Evolutionary conservation across 192 early-diverging fungal species (phyloP), one percentile per base, ranked within the genome.

Genomic region (Coemansia sp.): DNA sequence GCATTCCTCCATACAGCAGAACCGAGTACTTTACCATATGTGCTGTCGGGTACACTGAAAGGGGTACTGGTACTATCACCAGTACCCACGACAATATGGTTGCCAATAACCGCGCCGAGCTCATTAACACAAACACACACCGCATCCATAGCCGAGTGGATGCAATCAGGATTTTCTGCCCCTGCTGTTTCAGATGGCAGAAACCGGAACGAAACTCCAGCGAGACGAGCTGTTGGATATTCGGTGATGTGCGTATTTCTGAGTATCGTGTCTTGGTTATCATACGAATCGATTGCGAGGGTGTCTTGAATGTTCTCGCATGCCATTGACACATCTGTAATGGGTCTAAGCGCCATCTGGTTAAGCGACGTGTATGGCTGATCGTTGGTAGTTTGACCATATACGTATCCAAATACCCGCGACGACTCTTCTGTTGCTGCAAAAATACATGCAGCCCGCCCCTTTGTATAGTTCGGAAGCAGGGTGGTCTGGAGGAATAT

Each of bases 221-320:
- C 32, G 16, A 75, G 68, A 5, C 54, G 62, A 2, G 62, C 54
- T 7, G 62, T 66, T 14, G 68, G 58, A 32, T 62, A 65, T 21
- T 49, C 47, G 21, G 63, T 22, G 19, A 68, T 34, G 31, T 65
- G 61, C 25, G 67, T 58, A 57, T 55, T 22, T 5, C 62, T 58
- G 16, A 54, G 12, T 23, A 63, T 60, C 49, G 62, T 58, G 55
- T 69, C 68, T 41, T 61, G 48, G 21, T 56, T 51, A 9, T 62
- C 67, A 27, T 70, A 51, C 22, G 64, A 30, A 27, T 79, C 76
- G 12, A 73, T 67, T 5, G 76, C 70, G 5, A 73, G 64, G 18
- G 49, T 28, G 16, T 73, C 71, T 47, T 74, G 71, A 24, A 73
- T 56, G 8, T 57, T 22, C 21, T 62, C 61, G n/a, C 27, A 54